Base-by-base conservation (phyloP, 2,329 filamentous ascomycete species). In the Aspergillus novoparasiticus region DNA sequence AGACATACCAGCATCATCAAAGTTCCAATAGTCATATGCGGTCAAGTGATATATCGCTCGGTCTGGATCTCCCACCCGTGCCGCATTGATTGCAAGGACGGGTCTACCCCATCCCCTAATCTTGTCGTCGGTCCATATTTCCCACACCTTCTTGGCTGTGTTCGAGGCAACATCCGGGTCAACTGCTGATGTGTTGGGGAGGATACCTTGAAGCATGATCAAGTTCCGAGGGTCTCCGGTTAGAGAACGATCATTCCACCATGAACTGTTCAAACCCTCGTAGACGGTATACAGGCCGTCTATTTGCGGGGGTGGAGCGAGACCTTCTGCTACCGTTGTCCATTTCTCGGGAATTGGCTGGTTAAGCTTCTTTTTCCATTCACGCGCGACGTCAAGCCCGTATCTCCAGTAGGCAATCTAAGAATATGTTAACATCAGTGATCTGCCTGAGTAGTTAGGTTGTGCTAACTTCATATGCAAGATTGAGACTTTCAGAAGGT, bases 81-180 rank as follows among this genome's bases (percentile, higher is more conserved):
- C 65, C 14, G 58, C 51, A 34, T 67, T 67, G 30, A 67, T 67
- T 1, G 65, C 61, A 0, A 67, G 63, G 3, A 67, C 61, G 2
- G 60, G 60, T n/a, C 65, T 39, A n/a, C 65, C 65, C 65, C 65
- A 67, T 6, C 65, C 65, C 0, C 65, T 45, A n/a, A 67, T 65
- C 36, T 65, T 59, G 26, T 62, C 58, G 28, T 67, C 65, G 1
- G 60, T 48, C 65, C 65, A 67, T 1, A 65, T 28, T 16, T 62
- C 65, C 48, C 56, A 54, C 1, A 67, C 41, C 53, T 65, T 67
- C 3, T 67, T 39, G 0, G 65, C 59, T 8, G 65, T 67, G 34
- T 41, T 45, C 30, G 58, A 58, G 0, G 65, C 60, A 1, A 65
- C 21, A 0, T 30, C 45, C 0, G 53, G 11, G 23, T 65, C 61